These are phyloP conservation scores for Dichotomocladium elegans DNA, from an alignment of 371 early-diverging fungal species.

Conservation along the genomic window DNA sequence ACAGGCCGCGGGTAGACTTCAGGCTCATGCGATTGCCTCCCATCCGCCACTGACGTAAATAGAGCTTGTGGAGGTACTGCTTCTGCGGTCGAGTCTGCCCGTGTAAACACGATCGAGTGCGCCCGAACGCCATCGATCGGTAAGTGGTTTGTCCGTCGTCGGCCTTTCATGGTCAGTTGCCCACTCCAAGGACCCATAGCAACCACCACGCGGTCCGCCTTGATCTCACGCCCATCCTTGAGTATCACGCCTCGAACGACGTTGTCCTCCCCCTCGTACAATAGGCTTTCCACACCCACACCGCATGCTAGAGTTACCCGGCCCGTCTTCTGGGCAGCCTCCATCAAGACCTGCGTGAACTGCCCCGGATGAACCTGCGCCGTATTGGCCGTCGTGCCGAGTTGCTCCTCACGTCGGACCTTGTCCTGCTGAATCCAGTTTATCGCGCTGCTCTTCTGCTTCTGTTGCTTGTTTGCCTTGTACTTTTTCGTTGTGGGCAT, in stretches of 20 bases:
- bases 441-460: conserved; percentile 3
- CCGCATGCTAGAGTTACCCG: conserved; percentile 15
- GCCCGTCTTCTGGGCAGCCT: conserved; percentile 37
- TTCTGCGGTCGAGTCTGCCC: conserved; percentile 16
- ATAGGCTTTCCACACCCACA: conserved; percentile 14
- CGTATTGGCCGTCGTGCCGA: conserved; percentile 48
- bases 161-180: conserved; percentile 18
- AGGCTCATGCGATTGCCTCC: conserved; percentile 27
- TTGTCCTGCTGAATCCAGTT: conserved; percentile 39
- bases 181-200: conserved; percentile 57
- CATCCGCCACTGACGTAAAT: conserved; percentile 33
- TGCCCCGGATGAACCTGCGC: conserved; percentile 62
- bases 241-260: conserved; percentile 24
- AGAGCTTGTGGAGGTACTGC: conserved; percentile 39
- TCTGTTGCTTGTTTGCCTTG: neutral
- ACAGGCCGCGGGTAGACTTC: conserved; percentile 45
- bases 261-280: conserved; percentile 13
- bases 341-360: conserved; percentile 45
- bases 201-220: conserved; percentile 33
- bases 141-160: conserved; percentile 14
- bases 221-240: conserved; percentile 17
- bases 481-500: too few species aligned
- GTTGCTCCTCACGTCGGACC: conserved; percentile 32
- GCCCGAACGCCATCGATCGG: conserved; percentile 38
- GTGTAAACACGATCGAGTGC: conserved; percentile 43